Evolutionary conservation across 768 basidiomycete genomes (phyloP), one percentile per base, ranked within the genome.

Genomic region (Naganishia kalamii): DNA sequence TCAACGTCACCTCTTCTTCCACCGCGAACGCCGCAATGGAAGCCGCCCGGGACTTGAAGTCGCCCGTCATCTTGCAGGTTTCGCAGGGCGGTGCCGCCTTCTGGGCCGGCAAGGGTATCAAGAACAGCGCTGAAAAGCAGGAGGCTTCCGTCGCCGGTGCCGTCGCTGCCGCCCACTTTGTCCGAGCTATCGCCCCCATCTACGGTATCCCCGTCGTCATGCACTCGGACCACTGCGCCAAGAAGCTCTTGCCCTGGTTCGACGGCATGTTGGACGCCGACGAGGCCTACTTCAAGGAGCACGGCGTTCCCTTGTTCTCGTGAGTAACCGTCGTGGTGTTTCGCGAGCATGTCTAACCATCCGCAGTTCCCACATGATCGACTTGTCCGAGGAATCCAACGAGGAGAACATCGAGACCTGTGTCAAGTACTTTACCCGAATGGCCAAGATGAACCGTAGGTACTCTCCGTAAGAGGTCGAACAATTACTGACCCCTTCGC

Each of bases 161-260:
- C 68, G 79, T 88, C 73, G 89, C 92, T 60, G 92, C 92, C 62
- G 96, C 94, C 29, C 85, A 88, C 80, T 94, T 96, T 77, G 82
- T 97, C 77, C 87, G 92, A 57, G 82, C 86, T 52, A 86, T 96
- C 65, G 86, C 94, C 44, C 89, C 89, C 76, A 83, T 82, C 5
- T 98, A 98, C 77, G 94, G 94, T 81, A 92, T 90, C 68, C 96
- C 96, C 74, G 96, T 99, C 75, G 84, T 99, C 64, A 83, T 99
- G 74, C 94, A 99, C 87, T 88, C 90, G 67, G 96, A 99, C 80
- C 96, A 99, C 83, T 99, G 96, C 77, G 96, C 96, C 15, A 82
- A 94, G 74, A 98, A 99, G 80, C 89, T 98, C 69, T 86, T 99
- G 63, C 93, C 88, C 4, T 99, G 96, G 96, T 93, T 97, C 79